phyloP scores from a whole-genome alignment of 495 filamentous ascomycete species.

The Bathelium albidoporum region DNA sequence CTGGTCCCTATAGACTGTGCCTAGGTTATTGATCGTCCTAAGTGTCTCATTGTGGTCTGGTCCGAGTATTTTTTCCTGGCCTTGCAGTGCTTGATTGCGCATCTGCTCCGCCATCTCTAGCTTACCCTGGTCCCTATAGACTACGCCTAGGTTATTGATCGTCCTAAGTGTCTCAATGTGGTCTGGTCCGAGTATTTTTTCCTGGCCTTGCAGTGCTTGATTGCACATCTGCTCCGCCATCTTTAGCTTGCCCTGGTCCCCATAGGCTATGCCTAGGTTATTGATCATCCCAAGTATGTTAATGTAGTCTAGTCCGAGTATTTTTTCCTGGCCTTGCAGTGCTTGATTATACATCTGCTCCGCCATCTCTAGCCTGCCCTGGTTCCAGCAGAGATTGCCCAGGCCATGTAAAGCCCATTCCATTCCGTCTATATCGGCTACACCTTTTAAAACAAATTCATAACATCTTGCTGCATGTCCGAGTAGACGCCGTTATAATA shows the following conservation, averaged over 20 bases:
- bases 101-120: constrained; percentile 4
- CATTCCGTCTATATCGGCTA: neutral
- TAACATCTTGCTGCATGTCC: neutral
- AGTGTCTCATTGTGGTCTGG: neutral
- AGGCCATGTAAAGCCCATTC: neutral
- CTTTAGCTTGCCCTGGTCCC: constrained; percentile 24
- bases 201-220: constrained; percentile 28
- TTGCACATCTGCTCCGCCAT: constrained; percentile 29
- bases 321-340: constrained; percentile 27
- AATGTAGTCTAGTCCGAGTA: constrained; percentile 30
- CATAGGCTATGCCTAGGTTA: constrained; percentile 8
- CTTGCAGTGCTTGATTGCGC: neutral
- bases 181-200: constrained; percentile 30
- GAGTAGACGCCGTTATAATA: neutral
- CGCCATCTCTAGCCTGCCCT: constrained; percentile 28
- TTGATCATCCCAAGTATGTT: constrained; percentile 31
- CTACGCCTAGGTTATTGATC: constrained; percentile 15
- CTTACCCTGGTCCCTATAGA: constrained; percentile 15
- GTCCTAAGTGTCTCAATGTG: constrained; percentile 31
- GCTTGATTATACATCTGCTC: constrained; percentile 27
- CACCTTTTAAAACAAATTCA: neutral
- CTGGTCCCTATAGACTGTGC: neutral
- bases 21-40: neutral
- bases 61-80: neutral
- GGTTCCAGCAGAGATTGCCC: constrained; percentile 4